Base-by-base conservation (phyloP, 2,329 filamentous ascomycete genomes). In the Basipetospora chlamydospora region DNA sequence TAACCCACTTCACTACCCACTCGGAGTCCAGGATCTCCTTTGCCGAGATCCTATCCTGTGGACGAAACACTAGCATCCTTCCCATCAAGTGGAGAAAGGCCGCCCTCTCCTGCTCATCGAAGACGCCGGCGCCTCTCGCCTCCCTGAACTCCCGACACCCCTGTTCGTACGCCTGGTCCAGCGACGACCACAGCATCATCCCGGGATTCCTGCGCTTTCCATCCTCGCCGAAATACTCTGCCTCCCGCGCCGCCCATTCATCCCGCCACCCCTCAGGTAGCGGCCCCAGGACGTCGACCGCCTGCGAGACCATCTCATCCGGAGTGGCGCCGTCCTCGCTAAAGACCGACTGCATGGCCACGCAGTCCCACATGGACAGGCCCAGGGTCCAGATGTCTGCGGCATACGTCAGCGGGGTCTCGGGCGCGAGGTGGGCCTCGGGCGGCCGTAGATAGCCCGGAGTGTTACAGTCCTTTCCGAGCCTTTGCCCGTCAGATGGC, bases 1-100 rank as follows among this genome's bases (percentile, higher is more conserved):
- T 22, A 11, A 32, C 48, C 54, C 53, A 57, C 22, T 52, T 54
- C 1, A 47, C 42, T 46, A 57, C 54, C 53, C 53, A 57, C 17
- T 55, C 46, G 1, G 51, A 57, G 35, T 35, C 33, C 6, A 56
- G 39, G 2, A 57, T 46, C 29, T 51, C 44, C 9, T 51, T 39
- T 13, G 43, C 46, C 12, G 51, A 48, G 12, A 44, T 42, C 36
- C 53, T 44, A 8, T 52, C 44, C 35, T 51, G 46, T 1, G 50
- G 49, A 9, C 41, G 41, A 21, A 52, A 55, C 26, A 18, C 35
- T 15, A 57, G 38, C 52, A 56, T 56, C 5, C 39, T 38, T 4
- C 46, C 45, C 40, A 57, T 50, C 39, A 56, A 35, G 12, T 48
- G 46, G 2, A 55, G 33, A 28, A 55, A 40, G 2, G 41, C 40